phyloP scores from a whole-genome alignment of 2,329 filamentous ascomycete species.

The Metarhizium album region DNA sequence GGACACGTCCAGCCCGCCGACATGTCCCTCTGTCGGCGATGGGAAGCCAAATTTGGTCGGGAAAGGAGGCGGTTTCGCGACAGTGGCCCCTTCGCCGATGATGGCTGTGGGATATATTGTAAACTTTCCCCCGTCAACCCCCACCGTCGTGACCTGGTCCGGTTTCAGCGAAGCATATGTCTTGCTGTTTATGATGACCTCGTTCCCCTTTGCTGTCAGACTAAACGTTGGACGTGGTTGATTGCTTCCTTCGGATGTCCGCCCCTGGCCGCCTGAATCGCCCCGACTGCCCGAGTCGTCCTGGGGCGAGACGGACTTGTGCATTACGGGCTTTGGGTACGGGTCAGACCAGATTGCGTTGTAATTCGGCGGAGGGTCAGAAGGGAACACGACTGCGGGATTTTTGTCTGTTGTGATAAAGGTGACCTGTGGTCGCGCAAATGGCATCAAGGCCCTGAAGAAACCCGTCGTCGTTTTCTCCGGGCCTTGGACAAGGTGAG shows the following conservation, averaged over 20 bases:
- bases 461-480: neutral
- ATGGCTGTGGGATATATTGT: conserved; percentile 37
- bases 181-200: conserved; percentile 36
- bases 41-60: conserved; percentile 21
- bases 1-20: conserved; percentile 30
- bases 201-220: conserved; percentile 32
- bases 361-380: conserved; percentile 28
- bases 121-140: conserved; percentile 31
- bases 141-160: conserved; percentile 29
- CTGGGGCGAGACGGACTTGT: conserved; percentile 9
- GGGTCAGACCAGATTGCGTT: conserved; percentile 13
- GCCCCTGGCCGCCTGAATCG: neutral
- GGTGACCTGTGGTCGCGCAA: conserved; percentile 18
- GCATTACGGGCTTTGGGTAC: conserved; percentile 6
- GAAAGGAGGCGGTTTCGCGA: conserved; percentile 28
- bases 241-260: neutral
- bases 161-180: conserved; percentile 31
- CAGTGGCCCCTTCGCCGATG: conserved; percentile 31
- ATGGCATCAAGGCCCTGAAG: neutral
- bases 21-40: conserved; percentile 24
- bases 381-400: conserved; percentile 35
- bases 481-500: conserved; percentile 1
- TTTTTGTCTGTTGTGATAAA: conserved; percentile 46
- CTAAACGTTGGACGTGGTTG: conserved; percentile 20
- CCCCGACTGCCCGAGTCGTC: neutral